Conservation (phyloP, 441 rosid genomes). For the Gossypium schwendimanii region DNA sequence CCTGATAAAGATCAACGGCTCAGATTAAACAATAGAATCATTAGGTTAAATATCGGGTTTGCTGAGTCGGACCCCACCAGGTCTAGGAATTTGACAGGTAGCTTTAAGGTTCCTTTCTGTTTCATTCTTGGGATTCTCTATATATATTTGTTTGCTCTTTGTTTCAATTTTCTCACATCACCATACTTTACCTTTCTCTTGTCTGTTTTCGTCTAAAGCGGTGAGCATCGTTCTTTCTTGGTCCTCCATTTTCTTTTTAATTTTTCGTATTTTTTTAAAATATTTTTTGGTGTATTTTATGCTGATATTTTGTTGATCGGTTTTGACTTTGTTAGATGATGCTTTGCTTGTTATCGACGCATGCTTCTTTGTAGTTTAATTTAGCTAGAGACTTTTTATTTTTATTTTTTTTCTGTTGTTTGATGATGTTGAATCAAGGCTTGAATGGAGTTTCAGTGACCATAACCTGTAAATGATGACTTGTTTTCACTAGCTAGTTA, state of each 20-base stretch:
- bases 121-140: background rate
- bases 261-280: background rate
- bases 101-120: background rate
- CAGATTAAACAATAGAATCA: background rate
- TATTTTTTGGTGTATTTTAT: background rate
- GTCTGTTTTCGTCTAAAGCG: background rate
- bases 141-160: background rate
- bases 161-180: background rate
- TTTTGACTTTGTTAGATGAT: background rate
- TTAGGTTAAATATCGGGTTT: background rate
- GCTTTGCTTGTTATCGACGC: background rate
- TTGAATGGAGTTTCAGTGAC: background rate
- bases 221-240: slow-evolving; percentile 2
- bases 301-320: background rate
- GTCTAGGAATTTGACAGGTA: slow-evolving; percentile 18
- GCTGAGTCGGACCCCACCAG: slow-evolving; percentile 13
- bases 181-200: background rate
- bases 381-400: background rate
- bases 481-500: background rate
- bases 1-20: slow-evolving; percentile 7
- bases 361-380: background rate
- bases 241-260: background rate
- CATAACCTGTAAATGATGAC: background rate
- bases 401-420: background rate
- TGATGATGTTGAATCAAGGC: background rate